Conservation (phyloP, 2,329 filamentous ascomycete species). For the Beauveria australis region DNA sequence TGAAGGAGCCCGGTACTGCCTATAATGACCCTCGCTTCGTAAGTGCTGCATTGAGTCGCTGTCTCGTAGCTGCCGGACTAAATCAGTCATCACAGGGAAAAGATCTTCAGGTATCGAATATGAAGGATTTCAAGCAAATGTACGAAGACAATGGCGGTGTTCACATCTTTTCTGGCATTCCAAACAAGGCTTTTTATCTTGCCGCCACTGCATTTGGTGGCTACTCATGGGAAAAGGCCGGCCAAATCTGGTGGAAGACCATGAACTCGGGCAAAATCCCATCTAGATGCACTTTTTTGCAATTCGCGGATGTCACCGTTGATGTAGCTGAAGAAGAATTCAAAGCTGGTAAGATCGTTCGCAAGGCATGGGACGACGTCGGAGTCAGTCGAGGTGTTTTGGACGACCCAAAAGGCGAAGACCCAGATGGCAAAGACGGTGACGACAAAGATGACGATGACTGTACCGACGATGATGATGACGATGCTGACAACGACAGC, state of each 20-base stretch:
- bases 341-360: slow-evolving; percentile 34
- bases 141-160: slow-evolving; percentile 44
- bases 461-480: background rate
- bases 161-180: slow-evolving; percentile 49
- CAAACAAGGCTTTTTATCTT: slow-evolving; percentile 49
- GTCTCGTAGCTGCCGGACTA: background rate
- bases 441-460: background rate
- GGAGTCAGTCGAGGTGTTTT: slow-evolving; percentile 26
- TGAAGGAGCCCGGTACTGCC: slow-evolving; percentile 46
- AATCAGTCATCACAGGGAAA: slow-evolving; percentile 31
- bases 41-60: slow-evolving; percentile 15
- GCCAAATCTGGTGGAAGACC: slow-evolving; percentile 44
- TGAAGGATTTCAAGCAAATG: slow-evolving; percentile 33
- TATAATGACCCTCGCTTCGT: slow-evolving; percentile 44
- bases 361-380: slow-evolving; percentile 39
- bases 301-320: slow-evolving; percentile 42
- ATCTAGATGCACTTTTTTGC: slow-evolving; percentile 33
- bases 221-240: slow-evolving; percentile 45
- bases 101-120: slow-evolving; percentile 43
- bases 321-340: slow-evolving; percentile 36
- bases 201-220: slow-evolving; percentile 39
- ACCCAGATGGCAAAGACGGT: background rate
- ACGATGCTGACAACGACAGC: background rate
- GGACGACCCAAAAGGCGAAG: slow-evolving; percentile 1
- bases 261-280: slow-evolving; percentile 36